Conservation (phyloP, 148 eudicot genomes). For the Euryodendron excelsum region DNA sequence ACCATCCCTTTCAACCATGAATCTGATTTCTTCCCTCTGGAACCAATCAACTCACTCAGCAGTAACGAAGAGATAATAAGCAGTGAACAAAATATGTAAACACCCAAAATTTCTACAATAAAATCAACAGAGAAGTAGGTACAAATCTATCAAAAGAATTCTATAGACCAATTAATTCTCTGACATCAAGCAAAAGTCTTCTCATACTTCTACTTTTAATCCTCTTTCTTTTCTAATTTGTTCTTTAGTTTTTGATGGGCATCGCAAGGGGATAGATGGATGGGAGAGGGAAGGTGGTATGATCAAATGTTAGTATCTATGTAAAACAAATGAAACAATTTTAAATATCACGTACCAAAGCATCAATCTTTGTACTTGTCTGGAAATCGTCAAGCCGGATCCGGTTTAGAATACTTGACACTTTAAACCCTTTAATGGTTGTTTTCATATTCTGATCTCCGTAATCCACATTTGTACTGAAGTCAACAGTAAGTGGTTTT, state of each 20-base stretch:
- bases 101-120: background rate
- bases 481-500: slow-evolving; percentile 86
- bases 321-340: background rate
- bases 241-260: background rate
- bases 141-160: slow-evolving; percentile 6
- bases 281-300: background rate
- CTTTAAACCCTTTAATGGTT: slow-evolving; percentile 60
- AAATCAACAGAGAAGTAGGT: background rate
- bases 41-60: slow-evolving; percentile 23
- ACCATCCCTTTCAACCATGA: slow-evolving; percentile 92
- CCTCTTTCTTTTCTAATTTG: background rate
- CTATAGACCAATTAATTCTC: background rate
- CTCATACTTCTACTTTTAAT: background rate
- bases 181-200: background rate
- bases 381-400: slow-evolving; percentile 74
- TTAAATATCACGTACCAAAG: slow-evolving; percentile 61
- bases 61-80: background rate
- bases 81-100: background rate
- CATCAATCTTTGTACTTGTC: slow-evolving; percentile 97
- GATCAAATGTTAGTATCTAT: background rate
- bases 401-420: slow-evolving; percentile 85
- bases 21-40: slow-evolving; percentile 89
- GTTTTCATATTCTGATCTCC: slow-evolving; percentile 49
- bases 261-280: background rate
- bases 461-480: slow-evolving; percentile 46